Evolutionary conservation across 345 rosid species (phyloP).

Genomic region (Gossypium raimondii): DNA sequence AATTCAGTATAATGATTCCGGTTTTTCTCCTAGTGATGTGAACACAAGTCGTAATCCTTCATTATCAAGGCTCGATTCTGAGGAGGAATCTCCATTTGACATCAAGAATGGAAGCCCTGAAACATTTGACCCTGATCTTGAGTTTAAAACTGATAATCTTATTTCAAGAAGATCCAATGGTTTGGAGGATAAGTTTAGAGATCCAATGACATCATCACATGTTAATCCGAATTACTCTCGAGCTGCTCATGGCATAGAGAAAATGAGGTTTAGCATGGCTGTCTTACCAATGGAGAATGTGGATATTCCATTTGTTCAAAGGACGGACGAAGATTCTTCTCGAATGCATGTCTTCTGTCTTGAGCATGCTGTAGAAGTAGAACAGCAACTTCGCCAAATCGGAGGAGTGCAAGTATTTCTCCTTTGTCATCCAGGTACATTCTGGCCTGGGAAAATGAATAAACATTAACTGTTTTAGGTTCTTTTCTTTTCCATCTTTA

Average conservation of each 20-base stretch:
- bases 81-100: conserved; percentile 30
- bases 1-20: conserved; percentile 20
- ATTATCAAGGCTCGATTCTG: conserved; percentile 19
- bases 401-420: conserved; percentile 80
- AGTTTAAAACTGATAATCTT: conserved; percentile 32
- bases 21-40: conserved; percentile 21
- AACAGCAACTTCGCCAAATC: conserved; percentile 62
- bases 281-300: conserved; percentile 27
- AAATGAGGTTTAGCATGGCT: conserved; percentile 27
- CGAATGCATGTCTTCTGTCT: conserved; percentile 91
- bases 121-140: conserved; percentile 16
- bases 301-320: conserved; percentile 35
- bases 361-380: conserved; percentile 92
- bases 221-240: conserved; percentile 28
- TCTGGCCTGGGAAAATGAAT: not conserved
- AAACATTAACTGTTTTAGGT: not conserved
- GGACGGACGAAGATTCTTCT: conserved; percentile 69
- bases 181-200: conserved; percentile 26
- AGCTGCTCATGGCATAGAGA: conserved; percentile 29
- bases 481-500: not conserved
- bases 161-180: conserved; percentile 27
- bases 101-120: conserved; percentile 30
- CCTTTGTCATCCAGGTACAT: conserved; percentile 86
- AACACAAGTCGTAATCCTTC: conserved; percentile 19
- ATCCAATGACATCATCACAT: conserved; percentile 22